Percentiles rank a stretch among this genome's conserved stretches.
These are phyloP conservation scores for Radiomyces spectabilis DNA, from an alignment of 192 early-diverging fungal species.

Conservation along the genomic window DNA sequence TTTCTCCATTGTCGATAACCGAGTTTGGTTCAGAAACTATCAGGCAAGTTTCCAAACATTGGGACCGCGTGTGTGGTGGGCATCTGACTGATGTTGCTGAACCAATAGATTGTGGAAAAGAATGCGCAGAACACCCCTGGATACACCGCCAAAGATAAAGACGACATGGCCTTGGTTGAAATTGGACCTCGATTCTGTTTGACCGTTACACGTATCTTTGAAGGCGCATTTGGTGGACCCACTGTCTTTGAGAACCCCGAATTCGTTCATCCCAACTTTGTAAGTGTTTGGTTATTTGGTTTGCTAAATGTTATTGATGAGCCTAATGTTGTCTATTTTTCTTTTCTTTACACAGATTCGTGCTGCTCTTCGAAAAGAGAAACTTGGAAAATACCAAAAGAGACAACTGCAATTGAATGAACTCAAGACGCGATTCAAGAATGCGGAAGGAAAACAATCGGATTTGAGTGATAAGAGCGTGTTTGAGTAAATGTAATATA, in stretches of 20 bases:
- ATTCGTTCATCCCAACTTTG: conserved; percentile 69
- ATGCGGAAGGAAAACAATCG: conserved; percentile 37
- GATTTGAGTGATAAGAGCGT: conserved; percentile 30
- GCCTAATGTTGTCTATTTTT: too few species aligned
- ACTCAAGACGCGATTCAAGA: conserved; percentile 39
- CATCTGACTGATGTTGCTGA: not conserved
- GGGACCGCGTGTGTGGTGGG: not conserved
- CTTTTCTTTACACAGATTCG: conserved; percentile 25
- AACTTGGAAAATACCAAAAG: conserved; percentile 42
- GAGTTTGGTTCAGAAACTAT: conserved; percentile 96
- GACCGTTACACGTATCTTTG: conserved; percentile 89
- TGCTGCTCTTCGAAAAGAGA: conserved; percentile 34
- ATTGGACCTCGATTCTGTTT: conserved; percentile 97
- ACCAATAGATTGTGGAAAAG: conserved; percentile 65
- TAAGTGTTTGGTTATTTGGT: conserved; percentile 14
- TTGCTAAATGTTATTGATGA: too few species aligned
- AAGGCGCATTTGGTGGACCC: conserved; percentile 88
- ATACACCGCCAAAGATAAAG: conserved; percentile 48
- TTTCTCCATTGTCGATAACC: conserved; percentile 80
- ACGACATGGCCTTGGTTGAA: conserved; percentile 80
- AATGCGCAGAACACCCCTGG: conserved; percentile 42
- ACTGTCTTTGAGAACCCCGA: conserved; percentile 88
- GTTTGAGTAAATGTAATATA: too few species aligned
- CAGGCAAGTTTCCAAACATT: conserved; percentile 44
- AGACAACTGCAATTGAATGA: conserved; percentile 34